These are phyloP conservation scores for Aegle marmelos DNA, from an alignment of 345 rosid species.

Conservation along the genomic window DNA sequence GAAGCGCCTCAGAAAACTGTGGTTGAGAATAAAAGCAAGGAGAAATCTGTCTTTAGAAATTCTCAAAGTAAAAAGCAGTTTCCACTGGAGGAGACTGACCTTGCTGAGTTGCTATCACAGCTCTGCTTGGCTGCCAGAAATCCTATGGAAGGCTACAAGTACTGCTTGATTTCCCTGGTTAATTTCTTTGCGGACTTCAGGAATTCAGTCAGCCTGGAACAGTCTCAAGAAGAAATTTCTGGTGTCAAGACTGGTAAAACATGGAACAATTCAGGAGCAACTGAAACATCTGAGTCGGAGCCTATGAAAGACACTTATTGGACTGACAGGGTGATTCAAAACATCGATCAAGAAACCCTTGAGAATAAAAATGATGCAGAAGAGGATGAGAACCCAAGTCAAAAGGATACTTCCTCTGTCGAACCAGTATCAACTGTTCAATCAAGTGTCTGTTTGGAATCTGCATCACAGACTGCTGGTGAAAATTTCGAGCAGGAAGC, in stretches of 20 bases:
- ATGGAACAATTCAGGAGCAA: slow-evolving; percentile 8
- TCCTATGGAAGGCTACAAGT: slow-evolving; percentile 26
- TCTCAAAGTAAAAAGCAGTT: slow-evolving; percentile 16
- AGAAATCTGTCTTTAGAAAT: slow-evolving; percentile 24
- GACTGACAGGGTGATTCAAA: slow-evolving; percentile 18
- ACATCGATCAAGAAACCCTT: slow-evolving; percentile 20
- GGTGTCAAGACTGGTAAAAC: slow-evolving; percentile 29
- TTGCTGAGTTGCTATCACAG: slow-evolving; percentile 32
- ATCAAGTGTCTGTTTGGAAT: slow-evolving; percentile 13
- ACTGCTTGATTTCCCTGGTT: slow-evolving; percentile 18
- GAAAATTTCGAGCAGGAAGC: slow-evolving; percentile 23
- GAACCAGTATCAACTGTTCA: slow-evolving; percentile 21
- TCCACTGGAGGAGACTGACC: slow-evolving; percentile 26
- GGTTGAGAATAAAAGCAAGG: slow-evolving; percentile 10
- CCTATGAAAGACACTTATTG: slow-evolving; percentile 29
- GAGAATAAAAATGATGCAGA: slow-evolving; percentile 27
- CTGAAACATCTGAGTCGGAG: slow-evolving; percentile 21
- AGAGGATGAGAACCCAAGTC: slow-evolving; percentile 20
- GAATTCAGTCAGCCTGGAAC: slow-evolving; percentile 33
- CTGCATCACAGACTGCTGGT: slow-evolving; percentile 22
- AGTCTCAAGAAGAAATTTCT: slow-evolving; percentile 20
- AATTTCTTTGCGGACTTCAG: slow-evolving; percentile 39
- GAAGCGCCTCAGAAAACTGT: neutral
- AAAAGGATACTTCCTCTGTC: slow-evolving; percentile 4
- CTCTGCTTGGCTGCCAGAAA: slow-evolving; percentile 37